Conservation (phyloP, 2,329 filamentous ascomycete species). For the Rutstroemia sydowiana region DNA sequence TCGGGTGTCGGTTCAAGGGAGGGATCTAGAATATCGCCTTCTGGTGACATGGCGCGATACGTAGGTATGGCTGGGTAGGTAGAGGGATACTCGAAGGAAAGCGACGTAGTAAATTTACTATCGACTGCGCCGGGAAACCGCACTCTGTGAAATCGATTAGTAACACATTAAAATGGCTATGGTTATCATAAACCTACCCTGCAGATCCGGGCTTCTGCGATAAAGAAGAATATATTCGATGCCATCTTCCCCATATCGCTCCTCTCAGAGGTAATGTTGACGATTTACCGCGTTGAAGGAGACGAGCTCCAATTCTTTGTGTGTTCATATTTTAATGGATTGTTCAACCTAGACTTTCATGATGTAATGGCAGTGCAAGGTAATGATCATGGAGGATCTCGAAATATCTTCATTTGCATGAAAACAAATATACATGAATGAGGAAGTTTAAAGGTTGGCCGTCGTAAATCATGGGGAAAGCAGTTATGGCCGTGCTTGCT, state of each 20-base stretch:
- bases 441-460: too few relatives aligned
- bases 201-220: slow-evolving; percentile 25
- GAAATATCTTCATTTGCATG: too few relatives aligned
- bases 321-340: slow-evolving; percentile 4
- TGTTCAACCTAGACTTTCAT: neutral
- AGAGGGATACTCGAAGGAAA: slow-evolving; percentile 70
- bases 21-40: slow-evolving; percentile 75
- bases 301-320: slow-evolving; percentile 2
- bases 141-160: slow-evolving; percentile 34
- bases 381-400: neutral
- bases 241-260: neutral
- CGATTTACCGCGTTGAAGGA: neutral
- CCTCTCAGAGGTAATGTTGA: neutral
- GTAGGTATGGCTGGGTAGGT: slow-evolving; percentile 74
- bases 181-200: slow-evolving; percentile 15
- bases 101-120: slow-evolving; percentile 77
- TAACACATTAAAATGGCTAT: too few relatives aligned
- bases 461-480: too few relatives aligned
- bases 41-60: slow-evolving; percentile 84
- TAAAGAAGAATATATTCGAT: slow-evolving; percentile 21
- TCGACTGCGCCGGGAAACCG: slow-evolving; percentile 88
- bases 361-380: neutral
- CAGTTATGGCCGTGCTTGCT: too few relatives aligned
- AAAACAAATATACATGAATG: neutral
- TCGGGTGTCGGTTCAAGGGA: slow-evolving; percentile 48